A percentile compares a stretch with the other conserved stretches of the same genome.
Evolutionary conservation across 257 asterid species (phyloP).

Genomic region (Anisodus tanguticus): DNA sequence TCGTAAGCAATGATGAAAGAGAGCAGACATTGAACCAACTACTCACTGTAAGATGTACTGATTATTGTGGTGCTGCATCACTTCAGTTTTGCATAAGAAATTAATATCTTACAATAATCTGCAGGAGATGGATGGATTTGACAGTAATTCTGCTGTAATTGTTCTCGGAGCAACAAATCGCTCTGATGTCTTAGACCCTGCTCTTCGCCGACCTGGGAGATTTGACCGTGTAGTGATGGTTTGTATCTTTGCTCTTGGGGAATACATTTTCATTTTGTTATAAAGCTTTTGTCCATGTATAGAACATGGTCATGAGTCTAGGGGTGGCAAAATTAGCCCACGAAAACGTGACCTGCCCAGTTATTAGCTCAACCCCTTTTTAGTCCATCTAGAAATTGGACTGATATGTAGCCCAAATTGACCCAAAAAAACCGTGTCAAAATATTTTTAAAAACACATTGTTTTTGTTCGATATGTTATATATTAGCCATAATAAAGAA

Average conservation of each 20-base stretch:
- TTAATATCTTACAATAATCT: constrained; percentile 28
- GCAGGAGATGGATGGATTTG: constrained; percentile 99
- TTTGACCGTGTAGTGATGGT: constrained; percentile 98
- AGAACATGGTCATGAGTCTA: constrained; percentile 2
- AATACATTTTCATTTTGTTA: not conserved
- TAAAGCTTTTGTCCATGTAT: constrained; percentile 22
- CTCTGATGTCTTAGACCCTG: constrained; percentile 96
- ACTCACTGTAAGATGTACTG: constrained; percentile 73
- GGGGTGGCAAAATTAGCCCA: too few species aligned
- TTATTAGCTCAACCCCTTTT: too few species aligned
- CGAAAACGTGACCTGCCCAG: too few species aligned
- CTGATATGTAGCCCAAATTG: too few species aligned
- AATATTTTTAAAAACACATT: too few species aligned
- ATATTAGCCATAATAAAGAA: too few species aligned
- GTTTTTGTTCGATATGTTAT: too few species aligned
- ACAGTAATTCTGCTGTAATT: constrained; percentile 95
- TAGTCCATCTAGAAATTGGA: too few species aligned
- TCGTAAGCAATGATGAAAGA: constrained; percentile 96
- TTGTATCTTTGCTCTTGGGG: constrained; percentile 29
- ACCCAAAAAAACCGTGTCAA: too few species aligned
- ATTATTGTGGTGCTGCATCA: constrained; percentile 1
- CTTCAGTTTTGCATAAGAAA: not conserved
- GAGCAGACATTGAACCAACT: constrained; percentile 97
- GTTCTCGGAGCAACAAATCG: constrained; percentile 99
- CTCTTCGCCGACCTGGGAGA: constrained; percentile 99